Base-by-base conservation (phyloP, 1,284 basidiomycete genomes). In the Cryptococcus maquisensis region DNA sequence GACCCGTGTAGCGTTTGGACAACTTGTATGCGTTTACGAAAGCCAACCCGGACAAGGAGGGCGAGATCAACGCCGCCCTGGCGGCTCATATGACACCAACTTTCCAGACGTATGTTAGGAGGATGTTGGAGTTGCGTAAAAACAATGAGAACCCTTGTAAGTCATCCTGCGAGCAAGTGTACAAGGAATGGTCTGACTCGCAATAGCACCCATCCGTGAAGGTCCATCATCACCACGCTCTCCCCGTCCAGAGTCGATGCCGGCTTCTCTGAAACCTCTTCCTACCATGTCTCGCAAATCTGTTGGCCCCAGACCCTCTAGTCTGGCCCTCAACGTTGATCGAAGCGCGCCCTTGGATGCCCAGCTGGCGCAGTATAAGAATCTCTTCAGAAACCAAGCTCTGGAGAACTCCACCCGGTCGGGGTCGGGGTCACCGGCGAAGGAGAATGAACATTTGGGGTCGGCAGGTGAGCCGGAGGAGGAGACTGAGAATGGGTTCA, bases 1-100 rank as follows among this genome's bases (percentile, higher is more conserved):
- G 24, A 28, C 3, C 10, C 10, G n/a, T 73, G 86, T 86, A 93
- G 76, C 92, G 91, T 4, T 94, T 99, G 55, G 93, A 90, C n/a
- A 91, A 94, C 64, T 79, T 99, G 40, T 92, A 98, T 71, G 86
- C 93, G 44, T 98, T 94, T 79, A 78, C 96, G 65, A 95, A 95
- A 75, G 85, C 85, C 28, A 85, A 97, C 68, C 95, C 94, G 0
- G 87, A 91, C 62, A 93, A 94, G 72, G 84, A 86, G 66, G 79
- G 83, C 4, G 86, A 87, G 55, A 90, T 97, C 16, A 89, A 93
- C 63, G 86, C 59, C 5, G 69, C 67, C 5, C 67, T 74, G 23
- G 56, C 57, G 9, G 52, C 62, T n/a, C 65, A 65, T 21, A 48
- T 72, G 16, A 65, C 66, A 23, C 61, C 61, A 1, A 63, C 68